Evolutionary conservation across 345 rosid genomes (phyloP).

Genomic region (Salix arbutifolia): DNA sequence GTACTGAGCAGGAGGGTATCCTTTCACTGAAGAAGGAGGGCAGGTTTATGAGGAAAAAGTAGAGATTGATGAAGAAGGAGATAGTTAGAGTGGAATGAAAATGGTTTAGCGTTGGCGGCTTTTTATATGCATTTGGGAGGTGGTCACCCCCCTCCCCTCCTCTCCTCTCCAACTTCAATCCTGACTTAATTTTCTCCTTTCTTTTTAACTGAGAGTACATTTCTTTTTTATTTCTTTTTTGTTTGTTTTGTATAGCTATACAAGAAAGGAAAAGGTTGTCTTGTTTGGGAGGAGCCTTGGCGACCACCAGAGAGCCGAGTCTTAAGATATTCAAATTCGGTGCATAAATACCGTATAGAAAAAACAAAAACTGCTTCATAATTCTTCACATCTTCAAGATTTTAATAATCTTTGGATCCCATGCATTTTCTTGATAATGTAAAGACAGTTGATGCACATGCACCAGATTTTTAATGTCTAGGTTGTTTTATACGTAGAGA

Average conservation of each 20-base stretch:
- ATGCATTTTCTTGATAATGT: background rate
- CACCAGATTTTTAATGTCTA: background rate
- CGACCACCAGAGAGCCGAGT: too few relatives aligned
- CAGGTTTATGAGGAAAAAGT: too few relatives aligned
- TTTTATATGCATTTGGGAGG: constrained; percentile 6
- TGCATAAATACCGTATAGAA: background rate
- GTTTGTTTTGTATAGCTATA: background rate
- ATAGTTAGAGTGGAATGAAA: background rate
- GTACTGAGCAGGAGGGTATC: background rate
- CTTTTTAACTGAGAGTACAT: background rate
- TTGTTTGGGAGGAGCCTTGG: too few relatives aligned
- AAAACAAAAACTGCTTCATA: background rate
- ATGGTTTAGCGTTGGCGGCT: constrained; percentile 8
- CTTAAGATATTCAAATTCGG: background rate
- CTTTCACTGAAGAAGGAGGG: background rate
- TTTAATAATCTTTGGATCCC: background rate
- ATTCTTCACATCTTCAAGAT: background rate
- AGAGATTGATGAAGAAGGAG: background rate
- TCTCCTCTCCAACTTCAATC: too few relatives aligned
- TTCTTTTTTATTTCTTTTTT: background rate
- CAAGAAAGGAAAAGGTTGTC: background rate
- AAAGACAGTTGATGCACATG: background rate
- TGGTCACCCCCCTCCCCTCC: background rate
- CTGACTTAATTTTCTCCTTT: background rate
- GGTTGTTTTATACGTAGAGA: background rate